Conservation (phyloP, 2,329 filamentous ascomycete species). For the Monosporascus sp. region DNA sequence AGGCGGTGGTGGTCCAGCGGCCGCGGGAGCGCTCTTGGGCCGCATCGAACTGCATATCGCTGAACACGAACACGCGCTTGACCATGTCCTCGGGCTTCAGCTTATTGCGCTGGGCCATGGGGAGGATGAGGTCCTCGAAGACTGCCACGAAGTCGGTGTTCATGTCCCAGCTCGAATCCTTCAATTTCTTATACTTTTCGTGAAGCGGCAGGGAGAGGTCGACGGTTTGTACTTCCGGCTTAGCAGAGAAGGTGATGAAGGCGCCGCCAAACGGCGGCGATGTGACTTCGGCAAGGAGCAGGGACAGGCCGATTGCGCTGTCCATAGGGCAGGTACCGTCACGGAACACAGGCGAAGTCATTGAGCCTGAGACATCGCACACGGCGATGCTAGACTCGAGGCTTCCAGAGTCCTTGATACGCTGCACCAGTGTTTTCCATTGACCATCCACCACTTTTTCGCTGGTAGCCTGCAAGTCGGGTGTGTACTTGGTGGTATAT, state of each 20-base stretch:
- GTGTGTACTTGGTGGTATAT: neutral
- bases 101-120: conserved; percentile 44
- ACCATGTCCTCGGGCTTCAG: conserved; percentile 53
- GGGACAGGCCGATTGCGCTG: conserved; percentile 49
- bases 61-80: conserved; percentile 56
- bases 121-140: conserved; percentile 49
- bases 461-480: conserved; percentile 12
- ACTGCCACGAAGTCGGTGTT: conserved; percentile 50
- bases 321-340: conserved; percentile 48
- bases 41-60: conserved; percentile 54
- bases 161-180: conserved; percentile 29
- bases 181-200: conserved; percentile 35
- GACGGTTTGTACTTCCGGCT: conserved; percentile 36
- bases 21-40: conserved; percentile 15
- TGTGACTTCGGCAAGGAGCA: conserved; percentile 49
- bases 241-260: conserved; percentile 48
- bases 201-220: conserved; percentile 32
- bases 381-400: conserved; percentile 50
- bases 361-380: conserved; percentile 53
- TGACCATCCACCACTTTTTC: conserved; percentile 41
- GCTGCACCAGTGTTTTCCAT: conserved; percentile 53
- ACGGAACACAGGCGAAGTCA: conserved; percentile 32
- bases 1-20: conserved; percentile 40
- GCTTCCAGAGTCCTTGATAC: conserved; percentile 49
- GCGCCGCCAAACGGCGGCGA: conserved; percentile 46